Percentiles rank a stretch among this genome's conserved stretches.
Conservation (phyloP, 345 rosid genomes). For the Dipteronia dyeriana region DNA sequence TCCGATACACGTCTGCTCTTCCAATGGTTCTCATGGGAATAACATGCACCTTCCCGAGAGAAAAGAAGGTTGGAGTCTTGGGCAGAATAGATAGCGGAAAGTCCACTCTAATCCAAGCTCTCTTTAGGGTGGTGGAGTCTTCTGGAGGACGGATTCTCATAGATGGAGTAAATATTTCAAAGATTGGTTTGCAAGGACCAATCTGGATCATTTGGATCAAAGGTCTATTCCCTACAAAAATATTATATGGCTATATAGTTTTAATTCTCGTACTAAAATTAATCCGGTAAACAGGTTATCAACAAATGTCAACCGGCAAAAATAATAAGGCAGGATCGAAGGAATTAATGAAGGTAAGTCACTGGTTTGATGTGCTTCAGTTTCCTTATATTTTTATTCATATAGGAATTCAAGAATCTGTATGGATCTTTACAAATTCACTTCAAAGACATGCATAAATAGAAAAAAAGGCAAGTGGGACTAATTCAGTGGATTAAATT, state of each 20-base stretch:
- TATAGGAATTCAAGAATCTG: constrained; percentile 15
- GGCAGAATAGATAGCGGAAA: constrained; percentile 96
- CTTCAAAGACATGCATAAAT: constrained; percentile 94
- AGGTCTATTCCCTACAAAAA: neutral
- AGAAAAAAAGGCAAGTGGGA: constrained; percentile 33
- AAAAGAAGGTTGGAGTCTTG: constrained; percentile 74
- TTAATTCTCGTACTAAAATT: neutral
- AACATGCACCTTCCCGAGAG: constrained; percentile 64
- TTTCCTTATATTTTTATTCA: constrained; percentile 1
- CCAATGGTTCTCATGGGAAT: constrained; percentile 67
- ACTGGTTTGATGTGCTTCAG: constrained; percentile 18
- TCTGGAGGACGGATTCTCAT: constrained; percentile 67
- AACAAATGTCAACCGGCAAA: constrained; percentile 55
- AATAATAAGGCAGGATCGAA: constrained; percentile 48
- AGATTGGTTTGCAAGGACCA: constrained; percentile 70
- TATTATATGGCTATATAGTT: neutral
- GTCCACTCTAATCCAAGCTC: constrained; percentile 82
- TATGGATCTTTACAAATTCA: constrained; percentile 61
- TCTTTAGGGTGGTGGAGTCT: constrained; percentile 79
- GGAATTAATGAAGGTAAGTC: constrained; percentile 71
- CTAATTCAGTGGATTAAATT: constrained; percentile 5
- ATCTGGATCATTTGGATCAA: constrained; percentile 66
- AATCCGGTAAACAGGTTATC: constrained; percentile 40
- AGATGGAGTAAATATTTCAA: constrained; percentile 70
- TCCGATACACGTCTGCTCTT: constrained; percentile 50